Percentiles rank a stretch among this genome's conserved stretches.
These are phyloP conservation scores for Bryoerythrophyllum caledonicum DNA, from an alignment of 225 moss, liverwort and hornwort genomes.

Conservation along the genomic window DNA sequence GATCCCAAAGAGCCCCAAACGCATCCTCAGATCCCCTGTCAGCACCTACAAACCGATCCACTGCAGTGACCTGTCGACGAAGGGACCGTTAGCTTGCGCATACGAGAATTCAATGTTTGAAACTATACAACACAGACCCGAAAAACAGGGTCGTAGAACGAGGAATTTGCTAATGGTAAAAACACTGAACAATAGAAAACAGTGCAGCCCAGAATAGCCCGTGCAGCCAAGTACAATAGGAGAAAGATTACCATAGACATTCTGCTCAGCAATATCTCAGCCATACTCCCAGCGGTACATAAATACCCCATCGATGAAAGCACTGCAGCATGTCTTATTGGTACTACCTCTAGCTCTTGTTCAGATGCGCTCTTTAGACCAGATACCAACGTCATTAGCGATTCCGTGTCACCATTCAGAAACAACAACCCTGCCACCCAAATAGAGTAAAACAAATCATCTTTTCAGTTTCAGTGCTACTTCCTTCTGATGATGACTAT, in stretches of 20 bases:
- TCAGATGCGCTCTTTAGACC: slow-evolving; percentile 56
- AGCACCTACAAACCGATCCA: slow-evolving; percentile 75
- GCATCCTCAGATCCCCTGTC: slow-evolving; percentile 63
- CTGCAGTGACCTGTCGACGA: slow-evolving; percentile 64
- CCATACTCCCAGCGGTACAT: slow-evolving; percentile 62
- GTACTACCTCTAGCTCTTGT: slow-evolving; percentile 59
- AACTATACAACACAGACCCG: slow-evolving; percentile 20
- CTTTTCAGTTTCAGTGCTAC: background rate
- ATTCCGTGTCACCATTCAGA: slow-evolving; percentile 60
- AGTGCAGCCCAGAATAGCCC: background rate
- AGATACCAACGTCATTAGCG: slow-evolving; percentile 51
- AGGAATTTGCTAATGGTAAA: slow-evolving; percentile 4
- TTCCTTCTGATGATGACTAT: background rate
- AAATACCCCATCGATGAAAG: slow-evolving; percentile 72
- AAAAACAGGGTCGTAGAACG: slow-evolving; percentile 2
- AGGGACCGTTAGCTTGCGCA: slow-evolving; percentile 20
- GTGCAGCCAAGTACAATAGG: slow-evolving; percentile 15
- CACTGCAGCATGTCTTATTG: slow-evolving; percentile 66
- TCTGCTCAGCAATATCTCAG: slow-evolving; percentile 67
- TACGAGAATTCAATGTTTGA: slow-evolving; percentile 5
- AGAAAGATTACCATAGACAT: slow-evolving; percentile 68
- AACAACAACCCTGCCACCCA: slow-evolving; percentile 79
- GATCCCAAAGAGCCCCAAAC: slow-evolving; percentile 83
- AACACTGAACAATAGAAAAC: slow-evolving; percentile 10
- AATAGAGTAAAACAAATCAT: slow-evolving; percentile 16